Conservation (phyloP, 352 stramenopile species). For the Phytophthora citrophthora region DNA sequence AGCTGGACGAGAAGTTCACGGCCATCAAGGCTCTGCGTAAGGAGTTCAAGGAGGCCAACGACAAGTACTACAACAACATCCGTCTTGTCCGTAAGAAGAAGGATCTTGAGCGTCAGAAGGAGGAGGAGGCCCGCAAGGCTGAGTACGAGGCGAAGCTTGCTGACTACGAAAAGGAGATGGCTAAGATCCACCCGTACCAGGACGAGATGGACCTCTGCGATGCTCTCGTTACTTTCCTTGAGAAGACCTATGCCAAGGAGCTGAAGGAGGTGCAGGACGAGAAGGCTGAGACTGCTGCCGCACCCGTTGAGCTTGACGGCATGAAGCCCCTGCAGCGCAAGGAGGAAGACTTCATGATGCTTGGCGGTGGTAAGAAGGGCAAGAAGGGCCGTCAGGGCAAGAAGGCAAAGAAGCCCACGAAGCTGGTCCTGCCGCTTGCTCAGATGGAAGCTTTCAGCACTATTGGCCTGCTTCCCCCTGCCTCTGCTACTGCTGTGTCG, state of each 20-base stretch:
- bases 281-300: slow-evolving; percentile 41
- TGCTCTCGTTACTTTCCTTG: slow-evolving; percentile 93
- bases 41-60: slow-evolving; percentile 93
- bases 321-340: slow-evolving; percentile 92
- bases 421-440: slow-evolving; percentile 79
- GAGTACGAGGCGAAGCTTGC: slow-evolving; percentile 95
- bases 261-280: slow-evolving; percentile 61
- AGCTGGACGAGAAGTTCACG: slow-evolving; percentile 91
- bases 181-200: slow-evolving; percentile 96
- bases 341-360: slow-evolving; percentile 86
- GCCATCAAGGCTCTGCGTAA: slow-evolving; percentile 88
- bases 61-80: slow-evolving; percentile 95
- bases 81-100: slow-evolving; percentile 87
- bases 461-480: slow-evolving; percentile 91
- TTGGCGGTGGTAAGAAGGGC: slow-evolving; percentile 69
- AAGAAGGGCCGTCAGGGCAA: slow-evolving; percentile 71
- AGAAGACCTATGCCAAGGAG: slow-evolving; percentile 92
- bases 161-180: slow-evolving; percentile 96
- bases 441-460: slow-evolving; percentile 93
- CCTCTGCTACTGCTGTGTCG: slow-evolving; percentile 80
- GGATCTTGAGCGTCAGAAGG: slow-evolving; percentile 82
- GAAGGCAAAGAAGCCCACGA: slow-evolving; percentile 82
- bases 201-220: slow-evolving; percentile 97
- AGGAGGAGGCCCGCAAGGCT: slow-evolving; percentile 77
- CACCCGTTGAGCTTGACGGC: slow-evolving; percentile 88